Evolutionary conservation across 768 basidiomycete species (phyloP), one percentile per base, ranked within the genome.

Genomic region (Clitopilus passeckerianus): DNA sequence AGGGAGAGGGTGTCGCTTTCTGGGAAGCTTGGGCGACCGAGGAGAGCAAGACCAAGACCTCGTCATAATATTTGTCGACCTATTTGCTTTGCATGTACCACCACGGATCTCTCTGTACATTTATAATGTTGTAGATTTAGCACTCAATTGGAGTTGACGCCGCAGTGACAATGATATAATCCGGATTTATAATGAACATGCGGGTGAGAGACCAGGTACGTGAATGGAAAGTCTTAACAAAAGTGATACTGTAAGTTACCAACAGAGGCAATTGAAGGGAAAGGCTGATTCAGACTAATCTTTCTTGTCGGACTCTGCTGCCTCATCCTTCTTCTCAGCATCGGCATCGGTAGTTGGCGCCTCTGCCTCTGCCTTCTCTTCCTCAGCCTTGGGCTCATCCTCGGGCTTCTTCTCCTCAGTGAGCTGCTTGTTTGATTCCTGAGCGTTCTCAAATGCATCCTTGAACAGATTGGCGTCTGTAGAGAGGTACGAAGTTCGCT

Each of bases 401-500:
- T 65, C 63, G 30, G 71, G 63, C 12, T 69, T 64, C 12, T 69
- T 63, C 62, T 71, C 68, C 60, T 70, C 65, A 41, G 63, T 66
- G 23, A 84, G 69, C 18, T 70, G 74, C 24, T 81, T 75, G 67
- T 95, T 95, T 62, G 70, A 80, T 71, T 80, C 81, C 77, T 91
- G 92, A 57, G 90, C 95, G 5, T 82, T 76, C 74, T 97, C 93
- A 72, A 98, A 99, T 56, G 85, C 89, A 37, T 76, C 73, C 81
- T 96, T 97, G 82, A 98, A 99, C 59, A 89, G 80, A 63, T 72
- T 82, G 56, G 97, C 97, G 73, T 95, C 88, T 91, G 27, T 64
- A 22, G 27, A 57, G 53, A 64, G 50, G 58, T n/a, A 41, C 35
- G 16, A 20, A 18, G 46, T 18, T 3, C n/a, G 20, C 15, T 24